Evolutionary conservation across 305 asterid species (phyloP), one percentile per base, ranked within the genome.

Genomic region (Fraxinus angustifolia): DNA sequence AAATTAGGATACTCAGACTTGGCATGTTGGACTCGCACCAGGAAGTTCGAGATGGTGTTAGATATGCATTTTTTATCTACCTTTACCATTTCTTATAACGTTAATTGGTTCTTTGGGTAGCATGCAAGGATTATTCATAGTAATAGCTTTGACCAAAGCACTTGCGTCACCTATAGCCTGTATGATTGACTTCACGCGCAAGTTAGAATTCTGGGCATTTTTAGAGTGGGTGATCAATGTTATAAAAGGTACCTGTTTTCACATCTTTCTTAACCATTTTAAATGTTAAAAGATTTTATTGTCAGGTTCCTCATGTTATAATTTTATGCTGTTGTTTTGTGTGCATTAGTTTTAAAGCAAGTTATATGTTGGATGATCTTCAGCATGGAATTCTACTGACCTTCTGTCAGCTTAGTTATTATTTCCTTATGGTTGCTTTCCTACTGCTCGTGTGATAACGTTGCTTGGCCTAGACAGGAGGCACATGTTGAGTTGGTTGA

Each of bases 401-500:
- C 58, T 67, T 68, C 26, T 78, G 60, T 72, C 60, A 74, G 75
- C 75, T 70, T 26, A 70, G 42, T 70, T 70, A 11, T 67, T 28
- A 3, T 70, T 80, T 82, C 60, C 79, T 76, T 73, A 36, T 28
- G 45, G 34, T 8, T 77, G 80, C 72, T 82, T 74, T 65, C 56
- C 31, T 40, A 14, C 28, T 82, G 75, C 38, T 80, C 75, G 16
- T 77, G 75, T 81, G 70, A 86, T 80, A 35, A 76, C 48, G 50
- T n/a, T 78, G 28, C 70, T 68, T 68, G 17, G 40, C 31, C 78
- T 81, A 35, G 53, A 34, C 30, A 56, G 71, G 75, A 35, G 80
- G 78, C 82, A 77, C 79, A 53, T 80, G 40, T 76, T 73, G 72
- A 80, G 68, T 31, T 77, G 58, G 78, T 35, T 81, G 79, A 50